phyloP scores from a whole-genome alignment of 805 yeast genomes.

The Cyberlindnera maclurae region DNA sequence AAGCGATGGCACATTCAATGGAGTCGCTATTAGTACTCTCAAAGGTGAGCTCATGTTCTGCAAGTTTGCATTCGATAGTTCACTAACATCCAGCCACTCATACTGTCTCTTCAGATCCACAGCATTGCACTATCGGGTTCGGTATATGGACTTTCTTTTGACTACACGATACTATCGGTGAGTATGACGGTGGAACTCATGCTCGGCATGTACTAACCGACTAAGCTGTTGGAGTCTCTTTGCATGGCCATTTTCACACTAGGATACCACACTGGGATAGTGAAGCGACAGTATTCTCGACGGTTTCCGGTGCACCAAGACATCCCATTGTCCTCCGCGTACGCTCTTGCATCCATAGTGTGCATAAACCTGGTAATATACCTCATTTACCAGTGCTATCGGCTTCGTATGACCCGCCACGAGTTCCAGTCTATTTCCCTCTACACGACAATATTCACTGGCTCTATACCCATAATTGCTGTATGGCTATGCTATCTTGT shows the following conservation, averaged over 20 bases:
- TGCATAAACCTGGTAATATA: conserved; percentile 11
- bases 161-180: conserved; percentile 20
- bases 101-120: conserved; percentile 5
- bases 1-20: background rate
- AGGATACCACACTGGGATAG: conserved; percentile 4
- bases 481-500: conserved; percentile 4
- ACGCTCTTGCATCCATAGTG: conserved; percentile 17
- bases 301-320: conserved; percentile 31
- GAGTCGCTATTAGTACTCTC: background rate
- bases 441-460: conserved; percentile 2
- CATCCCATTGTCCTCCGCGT: conserved; percentile 21
- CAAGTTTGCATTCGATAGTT: no score
- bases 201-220: background rate
- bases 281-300: conserved; percentile 20
- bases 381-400: conserved; percentile 23
- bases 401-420: conserved; percentile 27
- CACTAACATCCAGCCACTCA: background rate
- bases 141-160: conserved; percentile 33
- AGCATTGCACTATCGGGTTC: conserved; percentile 26
- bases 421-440: conserved; percentile 31
- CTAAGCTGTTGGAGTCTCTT: conserved; percentile 5
- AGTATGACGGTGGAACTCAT: background rate
- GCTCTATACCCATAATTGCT: background rate
- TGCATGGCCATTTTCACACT: background rate
- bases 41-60: conserved; percentile 1